Evolutionary conservation across 2,329 filamentous ascomycete genomes (phyloP).

Genomic region (Pezicula rhizophila): DNA sequence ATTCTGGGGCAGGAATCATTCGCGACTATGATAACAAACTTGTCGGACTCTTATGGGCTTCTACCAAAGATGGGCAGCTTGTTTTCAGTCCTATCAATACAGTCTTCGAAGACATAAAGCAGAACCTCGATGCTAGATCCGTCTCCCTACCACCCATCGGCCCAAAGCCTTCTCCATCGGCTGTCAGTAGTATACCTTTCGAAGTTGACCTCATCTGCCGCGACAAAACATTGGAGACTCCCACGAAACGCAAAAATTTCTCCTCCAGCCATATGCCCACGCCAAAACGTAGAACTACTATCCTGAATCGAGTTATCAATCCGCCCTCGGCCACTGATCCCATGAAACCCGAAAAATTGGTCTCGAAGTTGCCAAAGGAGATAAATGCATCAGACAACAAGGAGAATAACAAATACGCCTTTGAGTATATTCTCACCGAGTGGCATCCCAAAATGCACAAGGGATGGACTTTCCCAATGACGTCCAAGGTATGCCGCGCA

Average conservation of each 20-base stretch:
- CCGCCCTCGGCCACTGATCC: too few relatives aligned
- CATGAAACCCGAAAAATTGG: too few relatives aligned
- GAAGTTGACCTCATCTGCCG: background rate
- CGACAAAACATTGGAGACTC: background rate
- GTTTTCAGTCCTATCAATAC: background rate
- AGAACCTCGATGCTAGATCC: conserved; percentile 8
- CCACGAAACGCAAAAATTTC: background rate
- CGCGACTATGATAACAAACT: background rate
- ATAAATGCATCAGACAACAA: too few relatives aligned
- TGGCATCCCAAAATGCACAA: too few relatives aligned
- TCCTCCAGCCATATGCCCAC: too few relatives aligned
- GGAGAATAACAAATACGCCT: too few relatives aligned
- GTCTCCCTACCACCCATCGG: background rate
- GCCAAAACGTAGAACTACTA: too few relatives aligned
- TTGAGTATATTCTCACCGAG: too few relatives aligned
- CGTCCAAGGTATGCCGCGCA: too few relatives aligned
- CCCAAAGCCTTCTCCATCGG: background rate
- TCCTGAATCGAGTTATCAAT: too few relatives aligned
- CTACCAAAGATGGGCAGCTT: background rate
- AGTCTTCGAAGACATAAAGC: background rate
- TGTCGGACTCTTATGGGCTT: background rate
- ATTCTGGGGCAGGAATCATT: background rate
- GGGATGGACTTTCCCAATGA: too few relatives aligned
- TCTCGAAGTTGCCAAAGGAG: too few relatives aligned
- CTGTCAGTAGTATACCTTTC: background rate